A percentile compares a stretch with the other conserved stretches of the same genome.
Evolutionary conservation across 345 rosid species (phyloP).

Genomic region (Aurinia saxatilis): DNA sequence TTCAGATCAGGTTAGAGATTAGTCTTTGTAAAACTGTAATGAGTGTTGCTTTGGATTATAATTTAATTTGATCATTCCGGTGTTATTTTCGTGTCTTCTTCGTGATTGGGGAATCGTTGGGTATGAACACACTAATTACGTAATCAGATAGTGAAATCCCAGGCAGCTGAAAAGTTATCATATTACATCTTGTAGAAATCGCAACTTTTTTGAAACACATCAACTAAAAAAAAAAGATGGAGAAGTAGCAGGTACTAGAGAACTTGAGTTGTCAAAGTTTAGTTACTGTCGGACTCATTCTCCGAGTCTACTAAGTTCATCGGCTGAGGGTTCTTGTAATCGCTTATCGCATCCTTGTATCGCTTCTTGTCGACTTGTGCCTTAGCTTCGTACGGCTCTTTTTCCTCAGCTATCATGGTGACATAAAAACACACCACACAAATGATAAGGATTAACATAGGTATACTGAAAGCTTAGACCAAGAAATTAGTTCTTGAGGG

Average conservation of each 20-base stretch:
- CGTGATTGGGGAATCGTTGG: too few relatives aligned
- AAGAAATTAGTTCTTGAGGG: neutral
- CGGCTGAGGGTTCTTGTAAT: conserved; percentile 69
- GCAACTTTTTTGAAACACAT: neutral
- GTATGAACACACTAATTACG: too few relatives aligned
- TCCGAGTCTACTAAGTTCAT: conserved; percentile 52
- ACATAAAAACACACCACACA: neutral
- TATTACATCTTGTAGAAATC: neutral
- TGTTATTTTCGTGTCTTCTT: too few relatives aligned
- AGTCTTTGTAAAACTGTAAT: too few relatives aligned
- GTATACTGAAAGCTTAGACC: neutral
- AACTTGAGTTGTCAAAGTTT: neutral
- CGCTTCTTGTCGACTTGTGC: conserved; percentile 75
- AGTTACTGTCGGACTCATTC: conserved; percentile 34
- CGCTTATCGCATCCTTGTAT: conserved; percentile 56
- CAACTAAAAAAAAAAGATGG: neutral
- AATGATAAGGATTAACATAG: neutral
- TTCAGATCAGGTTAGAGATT: too few relatives aligned
- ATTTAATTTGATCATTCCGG: too few relatives aligned
- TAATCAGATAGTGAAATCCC: neutral
- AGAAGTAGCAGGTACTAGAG: neutral
- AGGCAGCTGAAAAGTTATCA: neutral
- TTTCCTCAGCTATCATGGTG: conserved; percentile 61
- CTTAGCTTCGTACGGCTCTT: conserved; percentile 69
- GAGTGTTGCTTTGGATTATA: too few relatives aligned